Conservation (phyloP, 306 rosid genomes). For the Senna siamea region DNA sequence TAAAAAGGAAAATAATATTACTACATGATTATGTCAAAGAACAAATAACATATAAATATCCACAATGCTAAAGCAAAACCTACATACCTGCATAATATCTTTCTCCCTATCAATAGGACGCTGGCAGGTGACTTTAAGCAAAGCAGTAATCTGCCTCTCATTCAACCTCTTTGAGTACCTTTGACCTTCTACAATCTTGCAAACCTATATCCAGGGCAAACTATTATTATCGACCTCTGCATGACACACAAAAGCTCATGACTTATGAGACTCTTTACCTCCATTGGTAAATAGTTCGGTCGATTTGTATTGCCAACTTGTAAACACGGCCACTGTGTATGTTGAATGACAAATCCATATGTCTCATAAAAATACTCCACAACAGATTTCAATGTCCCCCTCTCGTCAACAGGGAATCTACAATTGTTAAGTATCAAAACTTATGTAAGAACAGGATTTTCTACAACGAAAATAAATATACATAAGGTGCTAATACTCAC, state of each 20-base stretch:
- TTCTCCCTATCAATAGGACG: constrained; percentile 88
- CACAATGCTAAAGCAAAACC: background rate
- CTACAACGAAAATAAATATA: no score
- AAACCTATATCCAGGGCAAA: constrained; percentile 60
- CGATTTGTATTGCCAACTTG: constrained; percentile 94
- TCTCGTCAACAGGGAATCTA: constrained; percentile 96
- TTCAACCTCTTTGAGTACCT: constrained; percentile 85
- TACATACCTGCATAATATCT: constrained; percentile 75
- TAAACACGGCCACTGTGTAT: constrained; percentile 94
- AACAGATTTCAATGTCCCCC: constrained; percentile 90
- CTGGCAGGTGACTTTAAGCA: constrained; percentile 90
- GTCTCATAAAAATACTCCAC: constrained; percentile 91
- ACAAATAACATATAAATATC: background rate
- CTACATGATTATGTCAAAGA: no score
- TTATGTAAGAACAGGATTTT: no score
- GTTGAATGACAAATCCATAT: constrained; percentile 83
- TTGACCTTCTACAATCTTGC: constrained; percentile 97
- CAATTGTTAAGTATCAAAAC: constrained; percentile 19
- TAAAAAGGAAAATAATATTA: no score
- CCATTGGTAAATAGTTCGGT: constrained; percentile 95
- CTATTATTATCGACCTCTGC: constrained; percentile 25
- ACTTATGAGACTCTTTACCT: constrained; percentile 52
- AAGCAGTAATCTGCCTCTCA: constrained; percentile 86
- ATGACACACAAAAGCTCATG: background rate
- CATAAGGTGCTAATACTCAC: constrained; percentile 53